These are phyloP conservation scores for Amaranthus hypochondriacus DNA, from an alignment of 148 eudicot genomes.

Conservation along the genomic window DNA sequence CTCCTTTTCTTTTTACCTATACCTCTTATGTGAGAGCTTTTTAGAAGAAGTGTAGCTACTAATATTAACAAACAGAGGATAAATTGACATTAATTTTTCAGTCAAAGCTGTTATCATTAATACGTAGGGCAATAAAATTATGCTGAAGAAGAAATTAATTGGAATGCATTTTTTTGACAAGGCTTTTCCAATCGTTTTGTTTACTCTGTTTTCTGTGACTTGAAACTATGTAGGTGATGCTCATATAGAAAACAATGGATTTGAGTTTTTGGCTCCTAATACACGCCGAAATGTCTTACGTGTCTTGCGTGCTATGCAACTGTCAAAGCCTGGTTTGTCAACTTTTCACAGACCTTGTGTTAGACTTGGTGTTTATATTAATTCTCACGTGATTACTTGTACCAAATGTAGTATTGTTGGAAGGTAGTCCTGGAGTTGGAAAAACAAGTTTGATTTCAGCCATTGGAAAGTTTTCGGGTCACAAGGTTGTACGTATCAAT, in stretches of 20 bases:
- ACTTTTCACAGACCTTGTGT: not conserved
- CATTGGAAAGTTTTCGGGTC: constrained; percentile 82
- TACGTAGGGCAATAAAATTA: no score
- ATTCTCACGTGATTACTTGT: constrained; percentile 15
- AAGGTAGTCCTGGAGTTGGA: constrained; percentile 99
- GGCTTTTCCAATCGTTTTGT: not conserved
- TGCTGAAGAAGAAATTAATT: not conserved
- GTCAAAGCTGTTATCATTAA: no score
- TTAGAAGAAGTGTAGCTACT: no score
- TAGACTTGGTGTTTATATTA: constrained; percentile 7
- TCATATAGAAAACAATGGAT: constrained; percentile 42
- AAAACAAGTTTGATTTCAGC: constrained; percentile 88
- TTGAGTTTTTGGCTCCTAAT: constrained; percentile 91
- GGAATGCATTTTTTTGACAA: constrained; percentile 2
- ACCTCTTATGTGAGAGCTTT: no score
- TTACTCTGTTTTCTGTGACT: not conserved
- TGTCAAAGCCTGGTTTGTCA: constrained; percentile 70
- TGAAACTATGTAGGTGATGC: constrained; percentile 40
- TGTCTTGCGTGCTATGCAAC: constrained; percentile 93
- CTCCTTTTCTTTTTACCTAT: no score
- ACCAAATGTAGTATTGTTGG: constrained; percentile 61
- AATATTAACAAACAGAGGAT: no score
- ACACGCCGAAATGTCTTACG: constrained; percentile 80
- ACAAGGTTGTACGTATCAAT: constrained; percentile 86
- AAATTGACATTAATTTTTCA: no score